Percentiles rank a stretch among this genome's conserved stretches.
Conservation (phyloP, 2,329 filamentous ascomycete genomes). For the Xylariomycetidae sp. region DNA sequence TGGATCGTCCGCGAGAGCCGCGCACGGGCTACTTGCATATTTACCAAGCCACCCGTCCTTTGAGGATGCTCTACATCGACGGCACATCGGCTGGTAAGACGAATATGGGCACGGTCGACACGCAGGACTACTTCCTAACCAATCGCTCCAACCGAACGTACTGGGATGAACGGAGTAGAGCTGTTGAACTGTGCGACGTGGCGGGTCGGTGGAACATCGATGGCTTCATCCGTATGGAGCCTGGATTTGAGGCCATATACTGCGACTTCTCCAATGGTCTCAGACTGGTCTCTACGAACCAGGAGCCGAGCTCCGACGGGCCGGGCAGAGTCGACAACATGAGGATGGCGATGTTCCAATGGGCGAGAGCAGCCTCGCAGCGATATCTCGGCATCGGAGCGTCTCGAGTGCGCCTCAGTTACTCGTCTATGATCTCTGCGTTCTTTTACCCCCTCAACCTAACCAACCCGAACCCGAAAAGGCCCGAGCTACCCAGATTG, state of each 20-base stretch:
- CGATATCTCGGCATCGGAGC: conserved; percentile 42
- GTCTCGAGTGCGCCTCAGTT: conserved; percentile 39
- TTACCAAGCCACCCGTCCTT: conserved; percentile 53
- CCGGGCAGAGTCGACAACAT: conserved; percentile 9
- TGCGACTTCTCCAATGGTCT: conserved; percentile 42
- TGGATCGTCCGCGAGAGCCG: conserved; percentile 5
- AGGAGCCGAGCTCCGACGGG: conserved; percentile 20
- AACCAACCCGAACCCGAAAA: conserved; percentile 33
- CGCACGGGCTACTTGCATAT: conserved; percentile 61
- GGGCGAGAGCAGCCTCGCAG: conserved; percentile 35
- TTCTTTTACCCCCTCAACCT: conserved; percentile 48
- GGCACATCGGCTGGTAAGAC: conserved; percentile 66
- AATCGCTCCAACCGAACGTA: conserved; percentile 24
- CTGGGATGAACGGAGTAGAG: conserved; percentile 47
- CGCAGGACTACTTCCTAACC: conserved; percentile 59
- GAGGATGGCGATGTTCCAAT: conserved; percentile 29
- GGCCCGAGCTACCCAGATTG: conserved; percentile 30
- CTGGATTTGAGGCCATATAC: conserved; percentile 6
- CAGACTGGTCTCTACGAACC: conserved; percentile 28
- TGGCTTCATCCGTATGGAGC: conserved; percentile 4
- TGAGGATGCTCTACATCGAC: conserved; percentile 64
- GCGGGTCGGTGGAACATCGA: conserved; percentile 1
- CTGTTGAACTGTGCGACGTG: conserved; percentile 30
- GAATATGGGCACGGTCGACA: conserved; percentile 60
- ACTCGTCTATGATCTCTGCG: conserved; percentile 46